Evolutionary conservation across 352 stramenopile genomes (phyloP).

Genomic region (Globisporangium megalacanthum): DNA sequence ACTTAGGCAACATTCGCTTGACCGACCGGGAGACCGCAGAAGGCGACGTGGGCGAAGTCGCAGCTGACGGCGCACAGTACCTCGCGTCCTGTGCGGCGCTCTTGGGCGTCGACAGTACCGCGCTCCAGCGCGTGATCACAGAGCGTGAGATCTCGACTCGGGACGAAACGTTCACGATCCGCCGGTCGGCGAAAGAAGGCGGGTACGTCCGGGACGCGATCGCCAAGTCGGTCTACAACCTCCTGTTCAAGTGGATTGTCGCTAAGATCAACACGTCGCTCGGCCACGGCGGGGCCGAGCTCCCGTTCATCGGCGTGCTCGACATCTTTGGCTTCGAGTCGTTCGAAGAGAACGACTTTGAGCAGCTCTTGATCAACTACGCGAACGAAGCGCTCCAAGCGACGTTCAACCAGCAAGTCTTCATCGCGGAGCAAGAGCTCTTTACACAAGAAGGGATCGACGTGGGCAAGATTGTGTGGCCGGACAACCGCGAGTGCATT

Average conservation of each 20-base stretch:
- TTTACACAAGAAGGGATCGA: constrained; percentile 80
- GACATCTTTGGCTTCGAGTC: constrained; percentile 98
- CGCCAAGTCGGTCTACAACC: constrained; percentile 92
- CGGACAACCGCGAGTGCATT: constrained; percentile 84
- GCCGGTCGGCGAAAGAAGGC: constrained; percentile 70
- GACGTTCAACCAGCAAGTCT: constrained; percentile 89
- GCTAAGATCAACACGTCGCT: constrained; percentile 79
- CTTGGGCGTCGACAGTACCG: constrained; percentile 66
- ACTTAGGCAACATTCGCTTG: constrained; percentile 77
- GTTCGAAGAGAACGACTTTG: constrained; percentile 92
- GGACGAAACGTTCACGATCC: constrained; percentile 79
- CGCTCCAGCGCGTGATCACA: constrained; percentile 70
- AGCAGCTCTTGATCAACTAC: constrained; percentile 89
- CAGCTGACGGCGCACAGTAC: constrained; percentile 40
- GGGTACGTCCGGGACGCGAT: constrained; percentile 89
- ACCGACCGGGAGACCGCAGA: constrained; percentile 77
- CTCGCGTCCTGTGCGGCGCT: constrained; percentile 50
- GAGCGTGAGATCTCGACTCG: constrained; percentile 74
- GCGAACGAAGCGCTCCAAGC: constrained; percentile 86
- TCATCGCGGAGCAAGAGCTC: constrained; percentile 81
- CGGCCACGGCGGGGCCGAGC: constrained; percentile 62
- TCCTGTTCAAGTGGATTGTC: constrained; percentile 83
- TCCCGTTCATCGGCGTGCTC: constrained; percentile 91
- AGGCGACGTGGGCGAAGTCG: constrained; percentile 69
- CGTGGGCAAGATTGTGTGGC: constrained; percentile 77